These are phyloP conservation scores for Colletotrichum tamarilloi DNA, from an alignment of 2,329 filamentous ascomycete species.

Conservation along the genomic window DNA sequence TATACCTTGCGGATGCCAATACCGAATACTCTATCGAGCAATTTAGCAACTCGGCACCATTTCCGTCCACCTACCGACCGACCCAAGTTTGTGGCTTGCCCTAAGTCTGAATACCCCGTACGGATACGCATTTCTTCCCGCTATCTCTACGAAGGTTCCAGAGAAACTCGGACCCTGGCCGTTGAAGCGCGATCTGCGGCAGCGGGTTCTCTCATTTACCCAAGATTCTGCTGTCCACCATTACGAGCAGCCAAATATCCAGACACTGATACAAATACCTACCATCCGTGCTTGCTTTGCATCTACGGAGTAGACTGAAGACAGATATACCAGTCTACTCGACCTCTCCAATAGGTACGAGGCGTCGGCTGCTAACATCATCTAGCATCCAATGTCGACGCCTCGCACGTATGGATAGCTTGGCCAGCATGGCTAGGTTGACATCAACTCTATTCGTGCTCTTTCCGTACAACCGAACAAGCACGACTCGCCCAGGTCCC, in stretches of 20 bases:
- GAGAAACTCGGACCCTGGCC: conserved; percentile 7
- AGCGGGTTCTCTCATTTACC: conserved; percentile 7
- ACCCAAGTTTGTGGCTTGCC: background rate
- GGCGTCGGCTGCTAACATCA: conserved; percentile 5
- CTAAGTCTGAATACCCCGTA: no score
- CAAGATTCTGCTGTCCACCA: conserved; percentile 13
- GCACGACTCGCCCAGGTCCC: conserved; percentile 11
- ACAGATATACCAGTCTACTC: background rate
- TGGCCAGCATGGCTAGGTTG: background rate
- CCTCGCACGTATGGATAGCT: background rate
- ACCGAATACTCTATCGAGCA: no score
- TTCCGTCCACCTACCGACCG: background rate
- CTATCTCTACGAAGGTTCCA: background rate
- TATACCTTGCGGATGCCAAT: no score
- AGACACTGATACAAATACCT: background rate
- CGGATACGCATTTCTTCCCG: background rate
- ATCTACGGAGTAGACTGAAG: background rate
- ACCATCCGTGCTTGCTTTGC: background rate
- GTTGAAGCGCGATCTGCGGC: background rate
- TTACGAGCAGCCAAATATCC: conserved; percentile 12
- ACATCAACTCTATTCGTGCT: background rate
- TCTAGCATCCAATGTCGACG: conserved; percentile 3
- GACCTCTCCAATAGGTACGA: background rate
- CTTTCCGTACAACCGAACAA: background rate
- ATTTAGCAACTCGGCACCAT: background rate